Base-by-base conservation (phyloP, 2,329 filamentous ascomycete genomes). In the Calonectria montana region DNA sequence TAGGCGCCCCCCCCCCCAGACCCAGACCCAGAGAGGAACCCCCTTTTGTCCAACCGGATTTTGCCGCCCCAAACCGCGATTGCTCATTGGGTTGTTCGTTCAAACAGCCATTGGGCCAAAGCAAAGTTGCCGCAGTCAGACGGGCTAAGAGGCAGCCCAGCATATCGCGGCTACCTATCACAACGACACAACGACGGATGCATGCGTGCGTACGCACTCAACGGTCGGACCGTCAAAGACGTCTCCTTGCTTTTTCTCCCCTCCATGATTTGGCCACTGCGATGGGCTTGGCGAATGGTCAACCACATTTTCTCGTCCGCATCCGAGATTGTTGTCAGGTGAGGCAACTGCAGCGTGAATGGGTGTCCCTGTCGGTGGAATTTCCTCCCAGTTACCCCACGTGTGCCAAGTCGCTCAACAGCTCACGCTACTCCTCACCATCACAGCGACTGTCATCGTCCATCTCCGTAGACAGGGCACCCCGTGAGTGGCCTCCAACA, bases 361-460 rank as follows among this genome's bases (percentile, higher is more conserved):
- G 64, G 35, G 21, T 65, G 63, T 37, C 45, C 31, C 47, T 48
- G 29, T 29, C 37, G 35, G 63, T 21, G 37, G 27, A 47, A 66
- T 23, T 57, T 43, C 35, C 47, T 48, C 27, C 39, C 39, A 27
- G 13, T 27, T 67, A 67, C 65, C 65, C 65, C 65, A 67, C 65
- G 65, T 48, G 41, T 21, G 65, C 45, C 65, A 61, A 45, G 29
- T 48, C 65, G 31, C 23, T 25, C 21, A 41, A 16, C 35, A 68
- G 18, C 23, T 29, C 55, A 53, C 43, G 39, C 65, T 59, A 57
- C 25, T 35, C 25, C 27, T 47, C 65, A 23, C 50, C 53, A 48
- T 37, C 64, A 59, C 25, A 37, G 29, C 27, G 23, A 50, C 47
- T 35, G 37, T 59, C 47, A 43, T 47, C 64, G 53, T 23, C 53